A percentile compares a stretch with the other conserved stretches of the same genome.
phyloP scores from a whole-genome alignment of 208 protist species.

The Phytomonas francai region DNA sequence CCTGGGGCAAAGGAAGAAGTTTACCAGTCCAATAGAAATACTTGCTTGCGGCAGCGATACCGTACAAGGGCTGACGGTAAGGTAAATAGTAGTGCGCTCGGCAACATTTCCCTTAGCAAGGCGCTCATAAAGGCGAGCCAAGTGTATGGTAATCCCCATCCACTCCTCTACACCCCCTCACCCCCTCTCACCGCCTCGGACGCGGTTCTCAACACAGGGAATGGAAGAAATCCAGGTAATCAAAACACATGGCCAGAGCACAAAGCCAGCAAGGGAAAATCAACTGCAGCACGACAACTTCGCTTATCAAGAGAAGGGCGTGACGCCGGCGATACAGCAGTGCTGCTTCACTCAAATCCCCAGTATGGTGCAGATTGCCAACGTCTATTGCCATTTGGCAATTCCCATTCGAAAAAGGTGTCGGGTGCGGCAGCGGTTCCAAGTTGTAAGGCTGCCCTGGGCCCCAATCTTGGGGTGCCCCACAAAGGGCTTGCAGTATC shows the following conservation, averaged over 20 bases:
- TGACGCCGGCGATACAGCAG: neutral
- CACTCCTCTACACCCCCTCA: slow-evolving; percentile 46
- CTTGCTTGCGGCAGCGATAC: slow-evolving; percentile 8
- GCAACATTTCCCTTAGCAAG: slow-evolving; percentile 42
- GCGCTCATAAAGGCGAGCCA: slow-evolving; percentile 47
- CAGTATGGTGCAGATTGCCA: neutral
- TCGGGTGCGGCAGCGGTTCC: neutral
- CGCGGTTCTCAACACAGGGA: neutral
- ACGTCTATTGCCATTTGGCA: neutral
- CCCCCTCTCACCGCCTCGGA: slow-evolving; percentile 11
- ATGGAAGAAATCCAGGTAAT: neutral
- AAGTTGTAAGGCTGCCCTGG: neutral
- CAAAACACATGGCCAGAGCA: neutral
- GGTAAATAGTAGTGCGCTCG: slow-evolving; percentile 19
- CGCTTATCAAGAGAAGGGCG: neutral
- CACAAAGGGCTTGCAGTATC: neutral
- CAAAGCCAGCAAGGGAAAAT: neutral
- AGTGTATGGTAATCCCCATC: slow-evolving; percentile 74
- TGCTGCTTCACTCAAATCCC: neutral
- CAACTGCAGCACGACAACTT: neutral
- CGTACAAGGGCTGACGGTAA: slow-evolving; percentile 4
- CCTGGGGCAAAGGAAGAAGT: slow-evolving; percentile 37
- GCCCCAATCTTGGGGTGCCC: neutral
- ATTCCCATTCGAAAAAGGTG: neutral
- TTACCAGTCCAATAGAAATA: slow-evolving; percentile 23